These are phyloP conservation scores for Fonsecaea multimorphosa DNA, from an alignment of 2,329 filamentous ascomycete species.

Conservation along the genomic window DNA sequence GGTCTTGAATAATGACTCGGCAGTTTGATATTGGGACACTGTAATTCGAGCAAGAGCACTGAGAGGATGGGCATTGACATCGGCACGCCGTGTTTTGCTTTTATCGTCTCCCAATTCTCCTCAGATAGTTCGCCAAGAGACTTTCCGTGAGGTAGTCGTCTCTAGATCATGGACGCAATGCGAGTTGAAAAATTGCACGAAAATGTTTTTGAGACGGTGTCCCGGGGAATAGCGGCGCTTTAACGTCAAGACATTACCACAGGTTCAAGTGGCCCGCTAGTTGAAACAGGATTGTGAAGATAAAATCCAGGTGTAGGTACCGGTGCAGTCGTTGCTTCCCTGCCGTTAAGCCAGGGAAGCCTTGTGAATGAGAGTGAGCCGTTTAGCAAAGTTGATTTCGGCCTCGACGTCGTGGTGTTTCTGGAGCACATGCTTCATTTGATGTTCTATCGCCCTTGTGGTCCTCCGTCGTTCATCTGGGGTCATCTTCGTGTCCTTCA, in stretches of 20 bases:
- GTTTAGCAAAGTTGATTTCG: constrained; percentile 25
- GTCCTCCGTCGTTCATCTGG: constrained; percentile 19
- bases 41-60: not conserved
- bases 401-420: constrained; percentile 30
- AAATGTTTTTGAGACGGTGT: not conserved
- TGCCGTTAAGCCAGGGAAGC: constrained; percentile 15
- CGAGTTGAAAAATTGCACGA: not conserved
- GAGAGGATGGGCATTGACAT: not conserved
- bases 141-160: not conserved
- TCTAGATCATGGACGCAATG: not conserved
- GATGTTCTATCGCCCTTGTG: constrained; percentile 22
- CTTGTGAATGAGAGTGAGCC: constrained; percentile 27
- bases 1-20: not conserved
- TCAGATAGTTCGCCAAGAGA: not conserved
- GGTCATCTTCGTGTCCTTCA: constrained; percentile 21
- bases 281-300: not conserved
- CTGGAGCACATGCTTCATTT: constrained; percentile 30
- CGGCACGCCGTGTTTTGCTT: not conserved
- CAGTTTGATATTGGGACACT: not conserved
- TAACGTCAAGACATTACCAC: not conserved
- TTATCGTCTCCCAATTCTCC: not conserved
- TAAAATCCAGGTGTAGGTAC: not conserved
- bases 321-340: not conserved
- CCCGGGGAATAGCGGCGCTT: not conserved
- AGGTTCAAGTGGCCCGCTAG: not conserved